Base-by-base conservation (phyloP, 2,329 filamentous ascomycete genomes). In the Davidsoniella eucalypti region DNA sequence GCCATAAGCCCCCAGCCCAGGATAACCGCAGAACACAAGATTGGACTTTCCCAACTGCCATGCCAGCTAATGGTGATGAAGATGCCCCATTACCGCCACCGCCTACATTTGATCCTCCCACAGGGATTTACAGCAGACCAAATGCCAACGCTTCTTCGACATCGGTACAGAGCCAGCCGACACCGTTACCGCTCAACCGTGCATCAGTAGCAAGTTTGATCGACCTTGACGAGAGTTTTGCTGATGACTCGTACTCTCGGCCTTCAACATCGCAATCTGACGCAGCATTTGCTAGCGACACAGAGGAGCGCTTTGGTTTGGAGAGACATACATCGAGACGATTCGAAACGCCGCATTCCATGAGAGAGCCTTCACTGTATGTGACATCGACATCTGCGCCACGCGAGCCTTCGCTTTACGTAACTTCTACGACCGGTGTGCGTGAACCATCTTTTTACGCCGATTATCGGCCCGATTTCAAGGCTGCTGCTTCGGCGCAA, bases 41-140 rank as follows among this genome's bases (percentile, higher is more conserved):
- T 47, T 76, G 73, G 73, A 73, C 70, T 48, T 76, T 75, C 17
- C 48, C 52, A 9, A 33, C 29, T 4, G 44, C 45, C 29, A 53
- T 51, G 48, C 26, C 26, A 10, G 33, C 44, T 7, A 36, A 44
- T 8, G 51, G 51, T 26, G 51, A 53, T 21, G 51, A 53, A 9
- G 51, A 53, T 41, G 42, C 42, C 12, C 37, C 44, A 26, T 21
- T 40, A 25, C 40, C 48, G 23, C 38, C 39, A 16, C 18, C 37
- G 26, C 40, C 46, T 5, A 29, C 37, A 5, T 47, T 47, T 29
- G 38, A 52, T 16, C 47, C 47, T 1, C 42, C 36, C 6, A 51
- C 52, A 1, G 44, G 51, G 56, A 8, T 55, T 17, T 50, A 53
- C 43, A 50, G 50, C 38, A 36, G 41, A 36, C 46, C 50, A 17